A percentile compares a stretch with the other conserved stretches of the same genome.
Evolutionary conservation across 169 alveolate genomes (phyloP).

Genomic region (Fabrea salina): DNA sequence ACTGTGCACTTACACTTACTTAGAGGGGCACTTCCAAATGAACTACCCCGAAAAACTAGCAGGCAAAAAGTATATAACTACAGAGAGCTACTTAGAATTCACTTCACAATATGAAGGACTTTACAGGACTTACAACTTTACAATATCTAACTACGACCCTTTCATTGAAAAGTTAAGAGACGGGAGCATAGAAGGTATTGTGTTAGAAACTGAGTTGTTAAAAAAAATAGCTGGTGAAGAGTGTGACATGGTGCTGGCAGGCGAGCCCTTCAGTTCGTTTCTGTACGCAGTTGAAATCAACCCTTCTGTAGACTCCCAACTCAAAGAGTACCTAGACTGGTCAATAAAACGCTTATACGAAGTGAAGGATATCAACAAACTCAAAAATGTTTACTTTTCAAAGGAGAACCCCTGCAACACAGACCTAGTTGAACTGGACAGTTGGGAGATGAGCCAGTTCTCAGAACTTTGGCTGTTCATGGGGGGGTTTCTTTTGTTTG

Average conservation of each 20-base stretch:
- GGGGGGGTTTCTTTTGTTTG: background rate
- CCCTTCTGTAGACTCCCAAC: background rate
- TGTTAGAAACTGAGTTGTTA: background rate
- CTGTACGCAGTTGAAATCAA: constrained; percentile 9
- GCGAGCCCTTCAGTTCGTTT: background rate
- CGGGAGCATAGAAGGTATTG: background rate
- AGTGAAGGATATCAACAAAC: background rate
- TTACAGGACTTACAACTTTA: background rate
- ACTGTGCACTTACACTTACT: too few relatives aligned
- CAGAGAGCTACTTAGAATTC: background rate
- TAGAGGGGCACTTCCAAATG: too few relatives aligned
- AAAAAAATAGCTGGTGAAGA: background rate
- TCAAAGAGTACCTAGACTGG: background rate
- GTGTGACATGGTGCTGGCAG: background rate
- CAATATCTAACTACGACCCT: background rate
- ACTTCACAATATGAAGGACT: background rate
- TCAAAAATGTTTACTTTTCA: background rate
- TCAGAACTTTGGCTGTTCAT: background rate
- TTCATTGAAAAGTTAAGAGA: background rate
- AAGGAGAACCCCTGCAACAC: background rate
- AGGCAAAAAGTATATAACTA: background rate
- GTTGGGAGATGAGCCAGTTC: background rate
- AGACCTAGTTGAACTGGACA: too few relatives aligned
- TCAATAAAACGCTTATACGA: background rate
- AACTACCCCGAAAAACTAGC: background rate